Evolutionary conservation across 192 early-diverging fungal genomes (phyloP).

Genomic region (Coemansia sp.): DNA sequence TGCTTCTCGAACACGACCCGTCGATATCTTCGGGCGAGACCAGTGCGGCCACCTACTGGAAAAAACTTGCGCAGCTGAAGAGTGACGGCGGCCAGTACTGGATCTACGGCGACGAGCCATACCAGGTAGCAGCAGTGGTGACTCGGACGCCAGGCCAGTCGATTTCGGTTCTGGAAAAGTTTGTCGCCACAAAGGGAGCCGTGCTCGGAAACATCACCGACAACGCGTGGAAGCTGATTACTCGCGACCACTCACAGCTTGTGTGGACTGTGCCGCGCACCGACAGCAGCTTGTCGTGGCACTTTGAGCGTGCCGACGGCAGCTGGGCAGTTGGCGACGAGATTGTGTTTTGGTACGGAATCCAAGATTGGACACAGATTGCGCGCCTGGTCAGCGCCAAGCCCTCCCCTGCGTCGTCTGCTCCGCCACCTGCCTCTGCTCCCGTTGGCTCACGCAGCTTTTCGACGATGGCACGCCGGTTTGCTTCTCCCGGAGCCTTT

Average conservation of each 20-base stretch:
- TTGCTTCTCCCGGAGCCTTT: conserved; percentile 5
- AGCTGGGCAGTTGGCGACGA: conserved; percentile 63
- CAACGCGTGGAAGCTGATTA: conserved; percentile 88
- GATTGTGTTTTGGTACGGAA: conserved; percentile 92
- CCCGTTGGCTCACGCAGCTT: conserved; percentile 56
- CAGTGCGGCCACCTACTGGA: conserved; percentile 73
- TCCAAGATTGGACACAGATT: conserved; percentile 77
- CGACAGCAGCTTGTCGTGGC: conserved; percentile 86
- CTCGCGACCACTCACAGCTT: conserved; percentile 76
- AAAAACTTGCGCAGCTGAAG: conserved; percentile 55
- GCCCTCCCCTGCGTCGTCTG: conserved; percentile 4
- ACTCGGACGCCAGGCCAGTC: conserved; percentile 45
- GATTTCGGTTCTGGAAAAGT: conserved; percentile 81
- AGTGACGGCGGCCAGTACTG: conserved; percentile 55
- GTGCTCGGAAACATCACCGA: conserved; percentile 94
- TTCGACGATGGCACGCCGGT: conserved; percentile 51
- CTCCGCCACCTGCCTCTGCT: conserved; percentile 8
- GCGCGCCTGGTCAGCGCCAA: conserved; percentile 59
- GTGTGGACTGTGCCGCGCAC: conserved; percentile 78
- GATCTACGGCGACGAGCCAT: conserved; percentile 92
- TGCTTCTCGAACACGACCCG: conserved; percentile 77
- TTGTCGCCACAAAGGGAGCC: conserved; percentile 81
- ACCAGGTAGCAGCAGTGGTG: conserved; percentile 88
- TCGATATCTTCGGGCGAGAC: conserved; percentile 57
- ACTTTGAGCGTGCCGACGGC: conserved; percentile 93